phyloP scores from a whole-genome alignment of 2,329 filamentous ascomycete species.

The Akanthomyces muscarius region DNA sequence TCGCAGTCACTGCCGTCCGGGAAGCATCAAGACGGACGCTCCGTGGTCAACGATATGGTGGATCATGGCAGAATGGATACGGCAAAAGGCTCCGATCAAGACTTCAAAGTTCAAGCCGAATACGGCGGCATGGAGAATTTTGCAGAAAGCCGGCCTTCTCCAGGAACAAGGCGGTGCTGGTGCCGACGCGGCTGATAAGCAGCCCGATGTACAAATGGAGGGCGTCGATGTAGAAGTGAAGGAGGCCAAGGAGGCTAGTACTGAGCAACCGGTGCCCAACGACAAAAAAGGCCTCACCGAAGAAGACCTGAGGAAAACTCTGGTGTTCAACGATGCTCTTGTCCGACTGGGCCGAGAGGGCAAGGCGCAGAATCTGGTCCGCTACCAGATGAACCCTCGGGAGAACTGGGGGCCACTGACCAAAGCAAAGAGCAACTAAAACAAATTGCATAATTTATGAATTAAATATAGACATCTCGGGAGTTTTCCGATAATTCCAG shows the following conservation, averaged over 20 bases:
- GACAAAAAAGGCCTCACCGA: conserved; percentile 24
- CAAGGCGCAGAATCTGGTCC: conserved; percentile 64
- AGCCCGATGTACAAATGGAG: conserved; percentile 33
- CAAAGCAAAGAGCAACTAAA: conserved; percentile 55
- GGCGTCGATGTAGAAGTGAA: conserved; percentile 32
- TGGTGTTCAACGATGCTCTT: conserved; percentile 71
- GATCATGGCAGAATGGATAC: conserved; percentile 86
- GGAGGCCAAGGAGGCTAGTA: conserved; percentile 20
- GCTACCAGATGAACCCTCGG: conserved; percentile 86
- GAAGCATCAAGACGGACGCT: conserved; percentile 90
- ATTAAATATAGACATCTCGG: background rate
- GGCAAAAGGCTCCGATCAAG: conserved; percentile 75
- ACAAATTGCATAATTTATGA: conserved; percentile 29
- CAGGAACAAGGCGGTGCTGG: conserved; percentile 29
- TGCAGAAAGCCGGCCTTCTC: conserved; percentile 42
- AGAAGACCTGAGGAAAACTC: conserved; percentile 52
- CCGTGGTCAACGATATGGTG: conserved; percentile 90
- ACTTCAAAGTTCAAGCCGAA: conserved; percentile 63
- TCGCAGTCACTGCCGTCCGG: conserved; percentile 82
- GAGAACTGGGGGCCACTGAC: conserved; percentile 91
- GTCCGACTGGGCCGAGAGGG: conserved; percentile 70
- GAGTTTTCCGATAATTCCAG: background rate
- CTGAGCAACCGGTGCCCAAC: conserved; percentile 19
- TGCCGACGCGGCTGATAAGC: conserved; percentile 20
- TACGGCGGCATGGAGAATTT: conserved; percentile 68